Conservation (phyloP, 306 rosid genomes). For the Trichosanthes cucumerina region DNA sequence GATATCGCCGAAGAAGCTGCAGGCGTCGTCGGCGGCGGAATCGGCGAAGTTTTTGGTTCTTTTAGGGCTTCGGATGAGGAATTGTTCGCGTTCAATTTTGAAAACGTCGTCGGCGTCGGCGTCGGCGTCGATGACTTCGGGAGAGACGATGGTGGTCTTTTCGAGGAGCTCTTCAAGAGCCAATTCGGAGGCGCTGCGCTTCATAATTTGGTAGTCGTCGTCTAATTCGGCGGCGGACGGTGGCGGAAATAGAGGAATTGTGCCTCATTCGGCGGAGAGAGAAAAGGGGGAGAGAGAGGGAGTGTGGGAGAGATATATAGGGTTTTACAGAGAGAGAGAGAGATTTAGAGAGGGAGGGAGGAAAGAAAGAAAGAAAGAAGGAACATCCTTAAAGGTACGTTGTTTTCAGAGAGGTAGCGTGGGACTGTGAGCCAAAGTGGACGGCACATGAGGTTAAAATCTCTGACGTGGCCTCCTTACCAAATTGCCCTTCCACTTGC, state of each 20-base stretch:
- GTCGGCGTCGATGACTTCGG: background rate
- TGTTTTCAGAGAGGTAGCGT: background rate
- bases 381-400: conserved; percentile 6
- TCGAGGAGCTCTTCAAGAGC: conserved; percentile 28
- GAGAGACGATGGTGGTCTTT: background rate
- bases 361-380: too few relatives aligned
- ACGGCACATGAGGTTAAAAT: conserved; percentile 50
- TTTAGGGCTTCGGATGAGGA: conserved; percentile 4
- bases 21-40: conserved; percentile 17
- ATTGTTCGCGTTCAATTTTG: conserved; percentile 19
- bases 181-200: conserved; percentile 39
- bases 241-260: conserved; percentile 4
- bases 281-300: background rate
- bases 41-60: conserved; percentile 14
- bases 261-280: conserved; percentile 25
- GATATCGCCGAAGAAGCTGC: conserved; percentile 13
- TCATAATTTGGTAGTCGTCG: background rate
- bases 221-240: background rate
- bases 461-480: background rate
- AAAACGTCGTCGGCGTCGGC: conserved; percentile 10
- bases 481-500: background rate
- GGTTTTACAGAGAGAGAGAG: background rate
- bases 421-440: conserved; percentile 17
- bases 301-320: background rate
- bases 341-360: background rate